Evolutionary conservation across 2,329 filamentous ascomycete species (phyloP).

Genomic region (Moelleriella libera): DNA sequence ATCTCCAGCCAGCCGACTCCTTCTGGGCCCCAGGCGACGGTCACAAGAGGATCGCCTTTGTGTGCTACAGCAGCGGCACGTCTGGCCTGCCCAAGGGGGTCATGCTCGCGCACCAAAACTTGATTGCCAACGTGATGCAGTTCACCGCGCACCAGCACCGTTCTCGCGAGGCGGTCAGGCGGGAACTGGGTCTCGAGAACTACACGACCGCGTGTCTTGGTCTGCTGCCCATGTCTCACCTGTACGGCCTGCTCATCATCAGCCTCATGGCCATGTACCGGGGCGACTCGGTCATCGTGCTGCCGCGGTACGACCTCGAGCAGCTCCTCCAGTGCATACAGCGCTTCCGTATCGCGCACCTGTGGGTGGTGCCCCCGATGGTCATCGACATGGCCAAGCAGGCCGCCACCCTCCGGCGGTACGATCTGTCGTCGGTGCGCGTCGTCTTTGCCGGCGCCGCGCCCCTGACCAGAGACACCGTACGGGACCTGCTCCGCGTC

Average conservation of each 20-base stretch:
- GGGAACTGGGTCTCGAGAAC: conserved; percentile 7
- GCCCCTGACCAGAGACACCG: conserved; percentile 60
- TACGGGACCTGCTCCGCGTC: conserved; percentile 43
- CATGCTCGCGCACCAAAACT: conserved; percentile 62
- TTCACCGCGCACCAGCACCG: conserved; percentile 26
- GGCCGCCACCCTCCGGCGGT: conserved; percentile 44
- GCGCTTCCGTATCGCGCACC: conserved; percentile 47
- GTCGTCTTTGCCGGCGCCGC: conserved; percentile 63
- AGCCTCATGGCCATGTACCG: conserved; percentile 50
- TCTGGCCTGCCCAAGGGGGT: conserved; percentile 65
- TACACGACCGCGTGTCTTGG: conserved; percentile 32
- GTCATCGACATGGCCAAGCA: conserved; percentile 63
- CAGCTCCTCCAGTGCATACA: conserved; percentile 49
- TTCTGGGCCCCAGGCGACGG: conserved; percentile 44
- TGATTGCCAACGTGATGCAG: conserved; percentile 61
- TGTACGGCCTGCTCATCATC: conserved; percentile 61
- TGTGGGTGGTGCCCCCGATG: conserved; percentile 58
- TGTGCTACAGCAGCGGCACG: conserved; percentile 63
- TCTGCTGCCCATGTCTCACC: conserved; percentile 63
- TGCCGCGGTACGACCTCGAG: conserved; percentile 60
- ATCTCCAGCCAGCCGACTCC: conserved; percentile 30
- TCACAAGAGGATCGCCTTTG: conserved; percentile 48
- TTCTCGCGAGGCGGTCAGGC: conserved; percentile 11
- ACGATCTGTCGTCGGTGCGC: conserved; percentile 55
- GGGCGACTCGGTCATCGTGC: conserved; percentile 56